phyloP scores from a whole-genome alignment of 495 filamentous ascomycete species.

The Penicillium coprophilum region DNA sequence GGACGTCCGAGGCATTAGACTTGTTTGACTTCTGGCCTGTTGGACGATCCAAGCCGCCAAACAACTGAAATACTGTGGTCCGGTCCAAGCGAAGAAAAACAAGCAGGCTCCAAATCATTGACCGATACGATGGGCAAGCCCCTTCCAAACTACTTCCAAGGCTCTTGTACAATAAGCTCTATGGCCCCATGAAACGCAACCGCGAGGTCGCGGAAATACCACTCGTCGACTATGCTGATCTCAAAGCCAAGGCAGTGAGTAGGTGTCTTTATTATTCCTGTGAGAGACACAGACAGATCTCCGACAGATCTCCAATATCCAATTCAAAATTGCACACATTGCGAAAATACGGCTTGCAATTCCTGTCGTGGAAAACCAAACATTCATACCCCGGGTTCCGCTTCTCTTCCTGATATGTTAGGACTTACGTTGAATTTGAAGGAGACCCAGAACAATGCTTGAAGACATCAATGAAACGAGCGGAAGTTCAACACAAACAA shows the following conservation, averaged over 20 bases:
- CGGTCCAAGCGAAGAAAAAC: not conserved
- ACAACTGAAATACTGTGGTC: constrained; percentile 5
- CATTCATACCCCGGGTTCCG: not conserved
- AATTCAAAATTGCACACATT: not conserved
- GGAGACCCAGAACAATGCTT: not conserved
- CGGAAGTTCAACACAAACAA: constrained; percentile 2
- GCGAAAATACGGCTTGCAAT: not conserved
- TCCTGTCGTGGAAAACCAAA: not conserved
- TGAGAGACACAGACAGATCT: not conserved
- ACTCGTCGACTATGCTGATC: not conserved
- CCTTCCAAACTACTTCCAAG: not conserved
- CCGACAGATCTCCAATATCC: not conserved
- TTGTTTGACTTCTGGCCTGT: constrained; percentile 57
- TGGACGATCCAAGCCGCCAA: constrained; percentile 39
- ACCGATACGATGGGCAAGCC: no score
- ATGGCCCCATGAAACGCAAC: not conserved
- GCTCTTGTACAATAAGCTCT: not conserved
- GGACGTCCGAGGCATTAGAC: constrained; percentile 60
- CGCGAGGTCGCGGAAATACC: not conserved
- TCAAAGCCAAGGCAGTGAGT: not conserved
- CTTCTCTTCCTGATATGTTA: not conserved
- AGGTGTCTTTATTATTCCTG: not conserved
- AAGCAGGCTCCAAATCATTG: not conserved
- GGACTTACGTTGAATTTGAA: not conserved
- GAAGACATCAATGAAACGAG: not conserved